A percentile compares a stretch with the other conserved stretches of the same genome.
Evolutionary conservation across 2,329 filamentous ascomycete genomes (phyloP).

Genomic region (Aspergillus ruber): DNA sequence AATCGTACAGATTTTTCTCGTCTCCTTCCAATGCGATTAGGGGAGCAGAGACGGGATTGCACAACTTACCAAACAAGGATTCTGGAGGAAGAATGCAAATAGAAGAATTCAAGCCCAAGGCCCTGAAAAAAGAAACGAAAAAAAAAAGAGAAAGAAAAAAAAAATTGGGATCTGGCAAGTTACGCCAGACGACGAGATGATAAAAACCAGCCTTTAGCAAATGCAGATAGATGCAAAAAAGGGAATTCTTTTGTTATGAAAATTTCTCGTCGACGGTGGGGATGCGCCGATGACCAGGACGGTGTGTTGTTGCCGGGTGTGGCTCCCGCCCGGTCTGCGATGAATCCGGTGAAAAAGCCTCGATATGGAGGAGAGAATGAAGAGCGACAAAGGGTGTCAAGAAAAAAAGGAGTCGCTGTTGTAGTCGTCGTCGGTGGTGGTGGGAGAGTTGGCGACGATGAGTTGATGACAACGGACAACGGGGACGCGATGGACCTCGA

Average conservation of each 20-base stretch:
- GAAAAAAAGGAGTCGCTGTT: too few species aligned
- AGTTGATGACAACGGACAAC: too few species aligned
- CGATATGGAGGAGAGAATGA: too few species aligned
- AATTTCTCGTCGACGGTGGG: too few species aligned
- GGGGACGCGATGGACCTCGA: too few species aligned
- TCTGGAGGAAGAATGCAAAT: constrained; percentile 11
- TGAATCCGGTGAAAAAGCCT: too few species aligned
- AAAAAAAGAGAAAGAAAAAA: not conserved
- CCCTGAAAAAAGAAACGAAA: constrained; percentile 12
- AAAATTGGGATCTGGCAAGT: not conserved
- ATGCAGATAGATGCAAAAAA: not conserved
- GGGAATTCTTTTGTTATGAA: not conserved
- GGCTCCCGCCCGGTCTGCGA: too few species aligned
- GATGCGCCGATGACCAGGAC: too few species aligned
- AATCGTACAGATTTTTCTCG: constrained; percentile 9
- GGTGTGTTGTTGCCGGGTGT: too few species aligned
- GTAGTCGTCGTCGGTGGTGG: too few species aligned
- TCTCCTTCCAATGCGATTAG: constrained; percentile 1
- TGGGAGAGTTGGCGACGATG: too few species aligned
- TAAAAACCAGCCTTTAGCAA: not conserved
- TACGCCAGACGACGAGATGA: constrained; percentile 3
- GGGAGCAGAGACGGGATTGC: constrained; percentile 6
- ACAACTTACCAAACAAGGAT: constrained; percentile 22
- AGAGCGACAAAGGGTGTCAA: too few species aligned
- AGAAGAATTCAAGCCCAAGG: constrained; percentile 22